Percentiles rank a stretch among this genome's conserved stretches.
Conservation (phyloP, 2,329 filamentous ascomycete species). For the Hypomyces perniciosus region DNA sequence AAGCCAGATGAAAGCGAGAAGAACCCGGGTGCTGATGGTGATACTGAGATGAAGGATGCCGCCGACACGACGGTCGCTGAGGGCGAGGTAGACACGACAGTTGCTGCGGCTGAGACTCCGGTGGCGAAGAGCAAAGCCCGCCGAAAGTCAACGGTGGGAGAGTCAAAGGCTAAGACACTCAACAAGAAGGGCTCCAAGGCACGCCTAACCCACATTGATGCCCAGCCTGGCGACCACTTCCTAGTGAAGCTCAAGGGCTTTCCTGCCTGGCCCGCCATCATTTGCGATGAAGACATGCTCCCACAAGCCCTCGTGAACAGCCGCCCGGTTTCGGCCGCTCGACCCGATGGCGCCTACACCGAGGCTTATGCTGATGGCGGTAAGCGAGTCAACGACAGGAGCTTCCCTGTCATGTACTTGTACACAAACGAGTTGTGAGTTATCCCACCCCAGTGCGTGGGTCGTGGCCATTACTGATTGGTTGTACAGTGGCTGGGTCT, state of each 20-base stretch:
- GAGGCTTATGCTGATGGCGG: conserved; percentile 84
- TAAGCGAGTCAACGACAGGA: conserved; percentile 77
- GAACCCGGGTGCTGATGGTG: conserved; percentile 24
- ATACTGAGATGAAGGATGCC: conserved; percentile 50
- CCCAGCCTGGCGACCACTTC: conserved; percentile 85
- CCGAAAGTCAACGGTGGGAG: conserved; percentile 67
- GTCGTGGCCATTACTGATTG: conserved; percentile 13
- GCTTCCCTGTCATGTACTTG: conserved; percentile 93
- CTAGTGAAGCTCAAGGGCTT: conserved; percentile 92
- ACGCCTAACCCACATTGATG: conserved; percentile 66
- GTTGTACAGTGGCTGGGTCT: conserved; percentile 72
- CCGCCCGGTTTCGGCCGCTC: conserved; percentile 77
- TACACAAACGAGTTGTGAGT: conserved; percentile 96
- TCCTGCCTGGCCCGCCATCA: conserved; percentile 88
- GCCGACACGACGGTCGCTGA: conserved; percentile 26
- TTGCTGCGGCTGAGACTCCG: conserved; percentile 24
- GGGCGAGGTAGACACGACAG: conserved; percentile 21
- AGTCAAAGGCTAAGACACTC: conserved; percentile 71
- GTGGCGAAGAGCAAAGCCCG: conserved; percentile 41
- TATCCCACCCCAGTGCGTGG: neutral
- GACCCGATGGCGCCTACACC: conserved; percentile 77
- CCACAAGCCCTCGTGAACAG: conserved; percentile 68
- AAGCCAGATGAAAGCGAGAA: conserved; percentile 22
- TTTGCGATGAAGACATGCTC: conserved; percentile 93
- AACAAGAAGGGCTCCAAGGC: conserved; percentile 79